phyloP scores from a whole-genome alignment of 192 early-diverging fungal species.

The Hyaloraphidium curvatum region DNA sequence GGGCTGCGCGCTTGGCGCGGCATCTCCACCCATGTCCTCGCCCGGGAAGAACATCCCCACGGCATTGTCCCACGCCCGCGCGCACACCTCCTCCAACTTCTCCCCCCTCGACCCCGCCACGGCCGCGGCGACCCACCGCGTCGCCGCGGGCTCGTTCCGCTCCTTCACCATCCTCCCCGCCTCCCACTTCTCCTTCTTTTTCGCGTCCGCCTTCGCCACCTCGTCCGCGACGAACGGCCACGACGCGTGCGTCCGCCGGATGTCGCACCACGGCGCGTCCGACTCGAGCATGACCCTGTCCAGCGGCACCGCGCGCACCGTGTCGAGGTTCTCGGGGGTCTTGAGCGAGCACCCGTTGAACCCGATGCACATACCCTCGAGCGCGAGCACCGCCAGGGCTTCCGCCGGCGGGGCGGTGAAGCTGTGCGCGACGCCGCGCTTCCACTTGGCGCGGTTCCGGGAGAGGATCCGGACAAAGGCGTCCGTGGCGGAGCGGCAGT shows the following conservation, averaged over 20 bases:
- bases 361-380: constrained; percentile 68
- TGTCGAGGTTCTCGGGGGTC: constrained; percentile 63
- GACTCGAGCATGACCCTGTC: constrained; percentile 69
- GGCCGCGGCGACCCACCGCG: constrained; percentile 22
- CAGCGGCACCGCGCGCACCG: constrained; percentile 46
- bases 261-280: constrained; percentile 86
- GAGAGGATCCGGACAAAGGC: constrained; percentile 51
- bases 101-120: no score
- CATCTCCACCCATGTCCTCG: no score
- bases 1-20: no score
- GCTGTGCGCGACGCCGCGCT: constrained; percentile 70
- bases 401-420: constrained; percentile 61
- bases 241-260: constrained; percentile 69
- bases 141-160: constrained; percentile 67
- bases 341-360: constrained; percentile 91
- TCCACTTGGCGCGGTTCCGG: constrained; percentile 36
- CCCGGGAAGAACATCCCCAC: no score
- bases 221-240: constrained; percentile 25
- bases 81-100: no score
- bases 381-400: constrained; percentile 31
- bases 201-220: constrained; percentile 8
- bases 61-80: no score
- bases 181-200: constrained; percentile 47
- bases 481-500: constrained; percentile 60
- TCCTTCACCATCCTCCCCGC: constrained; percentile 49